These are phyloP conservation scores for Fusarium stilboides DNA, from an alignment of 2,329 filamentous ascomycete genomes.

Conservation along the genomic window DNA sequence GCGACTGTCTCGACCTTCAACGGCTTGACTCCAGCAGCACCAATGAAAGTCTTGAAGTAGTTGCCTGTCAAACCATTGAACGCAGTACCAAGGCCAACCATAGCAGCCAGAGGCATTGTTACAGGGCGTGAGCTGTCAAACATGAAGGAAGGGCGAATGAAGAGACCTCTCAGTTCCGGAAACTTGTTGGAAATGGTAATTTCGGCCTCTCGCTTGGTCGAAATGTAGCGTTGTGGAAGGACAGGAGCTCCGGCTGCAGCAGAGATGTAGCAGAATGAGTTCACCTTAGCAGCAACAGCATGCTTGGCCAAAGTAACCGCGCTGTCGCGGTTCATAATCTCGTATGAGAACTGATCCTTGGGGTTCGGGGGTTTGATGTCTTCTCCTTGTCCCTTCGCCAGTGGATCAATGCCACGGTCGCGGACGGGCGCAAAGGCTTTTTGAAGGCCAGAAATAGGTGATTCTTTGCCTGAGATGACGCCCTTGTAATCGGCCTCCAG, in stretches of 20 bases:
- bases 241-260: conserved; percentile 89
- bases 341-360: conserved; percentile 89
- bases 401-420: conserved; percentile 76
- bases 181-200: conserved; percentile 79
- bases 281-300: conserved; percentile 74
- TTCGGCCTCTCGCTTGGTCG: conserved; percentile 93
- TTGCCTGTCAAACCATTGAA: conserved; percentile 86
- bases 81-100: conserved; percentile 80
- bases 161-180: conserved; percentile 82
- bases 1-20: conserved; percentile 89
- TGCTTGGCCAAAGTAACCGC: conserved; percentile 88
- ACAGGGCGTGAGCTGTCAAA: conserved; percentile 87
- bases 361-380: conserved; percentile 76
- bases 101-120: conserved; percentile 86
- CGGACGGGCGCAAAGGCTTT: conserved; percentile 82
- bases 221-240: conserved; percentile 87
- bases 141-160: conserved; percentile 88
- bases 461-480: conserved; percentile 86
- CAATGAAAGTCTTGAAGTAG: conserved; percentile 82
- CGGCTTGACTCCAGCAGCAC: conserved; percentile 87
- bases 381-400: conserved; percentile 72
- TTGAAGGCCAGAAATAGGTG: conserved; percentile 81
- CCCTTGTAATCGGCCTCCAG: conserved; percentile 99
- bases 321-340: conserved; percentile 95
- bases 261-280: conserved; percentile 88